Evolutionary conservation across 805 yeast genomes (phyloP).

Genomic region (Pichia paraexigua): DNA sequence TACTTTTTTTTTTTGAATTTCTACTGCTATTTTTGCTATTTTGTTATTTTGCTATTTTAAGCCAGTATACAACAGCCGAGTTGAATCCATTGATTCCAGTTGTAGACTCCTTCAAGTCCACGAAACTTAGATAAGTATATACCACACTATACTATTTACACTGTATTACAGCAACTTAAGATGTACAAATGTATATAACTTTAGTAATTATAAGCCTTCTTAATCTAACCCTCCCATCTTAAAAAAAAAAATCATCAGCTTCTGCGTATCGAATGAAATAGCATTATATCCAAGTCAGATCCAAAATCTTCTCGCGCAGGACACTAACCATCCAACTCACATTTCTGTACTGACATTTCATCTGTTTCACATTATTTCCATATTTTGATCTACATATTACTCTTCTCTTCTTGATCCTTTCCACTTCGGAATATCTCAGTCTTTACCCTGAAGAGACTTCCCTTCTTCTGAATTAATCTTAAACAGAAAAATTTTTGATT

Average conservation of each 20-base stretch:
- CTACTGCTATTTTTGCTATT: too few relatives aligned
- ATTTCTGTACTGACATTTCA: not conserved
- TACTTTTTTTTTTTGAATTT: too few relatives aligned
- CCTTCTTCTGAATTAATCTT: not conserved
- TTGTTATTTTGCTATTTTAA: too few relatives aligned
- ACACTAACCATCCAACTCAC: not conserved
- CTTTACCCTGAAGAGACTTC: not conserved
- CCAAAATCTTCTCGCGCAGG: not conserved
- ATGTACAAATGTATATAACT: too few relatives aligned
- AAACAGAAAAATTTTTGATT: not conserved
- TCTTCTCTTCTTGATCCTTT: not conserved
- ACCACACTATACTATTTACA: too few relatives aligned
- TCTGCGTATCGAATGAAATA: not conserved
- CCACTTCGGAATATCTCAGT: not conserved
- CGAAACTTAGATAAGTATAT: too few relatives aligned
- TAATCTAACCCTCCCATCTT: not conserved
- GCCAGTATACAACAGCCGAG: too few relatives aligned
- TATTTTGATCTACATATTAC: not conserved
- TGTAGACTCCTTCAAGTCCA: too few relatives aligned
- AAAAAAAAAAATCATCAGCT: not conserved
- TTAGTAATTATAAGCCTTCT: too few relatives aligned
- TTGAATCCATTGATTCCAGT: too few relatives aligned
- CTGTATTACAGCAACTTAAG: too few relatives aligned
- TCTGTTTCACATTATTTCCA: not conserved
- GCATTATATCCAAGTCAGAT: too few relatives aligned